Conservation (phyloP, 176 grass and related monocot genomes). For the Guadua angustifolia region DNA sequence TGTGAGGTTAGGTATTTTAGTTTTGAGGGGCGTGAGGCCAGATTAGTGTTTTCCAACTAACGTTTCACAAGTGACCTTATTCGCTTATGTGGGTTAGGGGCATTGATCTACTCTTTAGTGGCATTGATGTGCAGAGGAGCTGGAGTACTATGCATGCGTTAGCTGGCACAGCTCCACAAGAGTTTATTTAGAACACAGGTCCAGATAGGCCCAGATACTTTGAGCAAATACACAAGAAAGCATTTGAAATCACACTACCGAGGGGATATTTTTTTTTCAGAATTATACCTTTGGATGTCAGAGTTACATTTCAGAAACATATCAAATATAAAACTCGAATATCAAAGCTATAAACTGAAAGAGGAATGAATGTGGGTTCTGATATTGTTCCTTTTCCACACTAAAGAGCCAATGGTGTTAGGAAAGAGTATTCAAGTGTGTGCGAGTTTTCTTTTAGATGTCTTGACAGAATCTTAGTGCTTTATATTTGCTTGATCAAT, state of each 20-base stretch:
- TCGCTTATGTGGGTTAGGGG: neutral
- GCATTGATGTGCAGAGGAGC: neutral
- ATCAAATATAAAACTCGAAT: neutral
- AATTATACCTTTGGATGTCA: neutral
- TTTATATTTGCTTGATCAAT: neutral
- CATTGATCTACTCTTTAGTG: neutral
- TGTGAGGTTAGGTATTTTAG: neutral
- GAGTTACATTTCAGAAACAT: conserved; percentile 7
- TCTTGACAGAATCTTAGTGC: neutral
- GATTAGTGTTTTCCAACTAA: neutral
- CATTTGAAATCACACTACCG: conserved; percentile 16
- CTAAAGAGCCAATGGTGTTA: neutral
- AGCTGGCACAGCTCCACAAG: neutral
- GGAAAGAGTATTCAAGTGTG: neutral
- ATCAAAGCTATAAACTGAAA: neutral
- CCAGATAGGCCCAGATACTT: neutral
- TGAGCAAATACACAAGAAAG: conserved; percentile 4
- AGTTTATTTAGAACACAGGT: conserved; percentile 27
- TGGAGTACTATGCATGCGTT: neutral
- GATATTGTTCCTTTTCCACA: neutral
- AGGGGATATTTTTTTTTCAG: neutral
- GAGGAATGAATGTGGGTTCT: conserved; percentile 7
- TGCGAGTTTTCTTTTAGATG: conserved; percentile 25
- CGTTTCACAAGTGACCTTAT: neutral
- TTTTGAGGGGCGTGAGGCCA: neutral